A percentile compares a stretch with the other conserved stretches of the same genome.
These are phyloP conservation scores for Aspergillus saccharolyticus DNA, from an alignment of 495 filamentous ascomycete species.

Conservation along the genomic window DNA sequence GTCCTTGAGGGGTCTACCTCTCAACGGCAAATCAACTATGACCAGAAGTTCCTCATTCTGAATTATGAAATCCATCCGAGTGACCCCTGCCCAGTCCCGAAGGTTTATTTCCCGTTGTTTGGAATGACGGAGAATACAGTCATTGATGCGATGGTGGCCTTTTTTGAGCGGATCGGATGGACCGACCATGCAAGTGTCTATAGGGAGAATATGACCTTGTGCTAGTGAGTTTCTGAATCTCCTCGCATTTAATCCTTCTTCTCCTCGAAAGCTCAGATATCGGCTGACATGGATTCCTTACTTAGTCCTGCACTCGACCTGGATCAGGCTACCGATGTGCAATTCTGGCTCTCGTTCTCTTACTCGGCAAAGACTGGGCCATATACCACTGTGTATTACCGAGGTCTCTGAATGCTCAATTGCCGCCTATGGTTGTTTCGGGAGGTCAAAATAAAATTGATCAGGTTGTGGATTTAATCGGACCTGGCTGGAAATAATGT, in stretches of 20 bases:
- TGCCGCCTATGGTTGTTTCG: not conserved
- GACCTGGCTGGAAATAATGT: too few species aligned
- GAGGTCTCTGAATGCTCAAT: not conserved
- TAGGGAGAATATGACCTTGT: not conserved
- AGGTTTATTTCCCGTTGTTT: conserved; percentile 8
- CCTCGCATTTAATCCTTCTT: too few species aligned
- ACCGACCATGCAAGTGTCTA: not conserved
- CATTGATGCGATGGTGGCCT: conserved; percentile 1
- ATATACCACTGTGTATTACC: conserved; percentile 11
- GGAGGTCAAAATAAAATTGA: too few species aligned
- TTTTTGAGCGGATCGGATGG: conserved; percentile 3
- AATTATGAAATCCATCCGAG: not conserved
- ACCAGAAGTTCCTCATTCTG: not conserved
- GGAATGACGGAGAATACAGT: conserved; percentile 4
- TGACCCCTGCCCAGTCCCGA: not conserved
- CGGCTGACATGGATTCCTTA: not conserved
- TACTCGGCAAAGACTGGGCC: conserved; percentile 10
- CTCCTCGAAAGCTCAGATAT: not conserved
- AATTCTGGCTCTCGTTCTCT: conserved; percentile 10
- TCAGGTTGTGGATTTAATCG: too few species aligned
- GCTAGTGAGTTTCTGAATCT: not conserved
- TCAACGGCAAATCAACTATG: not conserved
- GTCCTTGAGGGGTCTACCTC: not conserved
- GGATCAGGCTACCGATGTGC: not conserved
- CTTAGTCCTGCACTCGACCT: not conserved